phyloP scores from a whole-genome alignment of 1,139 yeast genomes.

The Sugiyamaella castrensis region DNA sequence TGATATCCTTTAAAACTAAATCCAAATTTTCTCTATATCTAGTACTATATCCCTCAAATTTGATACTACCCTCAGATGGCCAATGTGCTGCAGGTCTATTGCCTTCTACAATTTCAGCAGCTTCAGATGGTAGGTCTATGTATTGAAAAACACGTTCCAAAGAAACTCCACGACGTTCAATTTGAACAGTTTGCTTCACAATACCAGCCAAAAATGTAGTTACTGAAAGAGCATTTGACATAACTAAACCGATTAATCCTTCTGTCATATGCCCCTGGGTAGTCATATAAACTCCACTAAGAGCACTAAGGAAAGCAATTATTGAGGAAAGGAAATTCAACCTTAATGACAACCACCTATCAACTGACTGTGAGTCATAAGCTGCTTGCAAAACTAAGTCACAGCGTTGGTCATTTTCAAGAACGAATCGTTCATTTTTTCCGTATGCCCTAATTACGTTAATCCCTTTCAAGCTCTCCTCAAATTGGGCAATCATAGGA shows the following conservation, averaged over 20 bases:
- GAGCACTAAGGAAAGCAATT: constrained; percentile 58
- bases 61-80: constrained; percentile 47
- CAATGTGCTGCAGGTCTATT: constrained; percentile 37
- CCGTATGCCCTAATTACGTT: constrained; percentile 94
- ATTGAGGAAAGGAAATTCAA: constrained; percentile 61
- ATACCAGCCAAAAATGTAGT: constrained; percentile 57
- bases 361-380: constrained; percentile 88
- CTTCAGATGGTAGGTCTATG: constrained; percentile 57
- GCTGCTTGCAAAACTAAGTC: constrained; percentile 84
- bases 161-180: constrained; percentile 70
- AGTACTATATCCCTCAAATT: constrained; percentile 56
- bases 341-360: constrained; percentile 86
- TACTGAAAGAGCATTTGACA: constrained; percentile 66
- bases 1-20: constrained; percentile 55
- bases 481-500: constrained; percentile 91
- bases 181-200: constrained; percentile 64
- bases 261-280: constrained; percentile 52
- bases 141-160: constrained; percentile 55
- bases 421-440: constrained; percentile 76
- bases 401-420: constrained; percentile 69
- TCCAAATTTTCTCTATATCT: constrained; percentile 53
- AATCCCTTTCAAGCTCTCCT: constrained; percentile 85
- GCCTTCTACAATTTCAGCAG: constrained; percentile 34
- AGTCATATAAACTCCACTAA: constrained; percentile 18
- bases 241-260: constrained; percentile 67